These are phyloP conservation scores for Clavulina sp. DNA, from an alignment of 768 basidiomycete species.

Conservation along the genomic window DNA sequence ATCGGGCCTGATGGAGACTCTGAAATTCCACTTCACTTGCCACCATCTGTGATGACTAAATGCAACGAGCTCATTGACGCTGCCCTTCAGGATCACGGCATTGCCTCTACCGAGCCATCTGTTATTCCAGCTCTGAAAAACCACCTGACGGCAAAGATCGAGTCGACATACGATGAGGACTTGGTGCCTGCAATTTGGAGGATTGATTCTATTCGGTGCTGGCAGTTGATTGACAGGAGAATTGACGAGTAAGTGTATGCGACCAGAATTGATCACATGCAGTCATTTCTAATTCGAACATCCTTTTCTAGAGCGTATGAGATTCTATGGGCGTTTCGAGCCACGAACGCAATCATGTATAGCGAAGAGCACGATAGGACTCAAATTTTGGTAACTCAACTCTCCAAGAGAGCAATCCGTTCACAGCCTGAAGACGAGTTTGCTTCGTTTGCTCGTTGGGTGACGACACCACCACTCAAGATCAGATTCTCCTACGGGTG, in stretches of 20 bases:
- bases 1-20: background rate
- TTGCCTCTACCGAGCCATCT: background rate
- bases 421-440: background rate
- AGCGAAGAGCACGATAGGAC: background rate
- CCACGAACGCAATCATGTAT: background rate
- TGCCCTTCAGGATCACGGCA: background rate
- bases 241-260: conserved; percentile 4
- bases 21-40: background rate
- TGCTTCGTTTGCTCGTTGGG: conserved; percentile 1
- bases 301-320: background rate
- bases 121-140: background rate
- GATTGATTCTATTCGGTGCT: background rate
- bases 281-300: background rate
- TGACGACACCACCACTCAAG: background rate
- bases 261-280: background rate
- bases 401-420: conserved; percentile 2
- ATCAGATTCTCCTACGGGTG: background rate
- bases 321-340: conserved; percentile 1
- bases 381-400: background rate
- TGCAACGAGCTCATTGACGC: background rate
- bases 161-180: background rate
- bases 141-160: background rate
- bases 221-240: conserved; percentile 1
- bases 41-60: background rate
- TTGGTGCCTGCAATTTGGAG: background rate